Evolutionary conservation across 192 early-diverging fungal genomes (phyloP).

Genomic region (Backusella morwellensis): DNA sequence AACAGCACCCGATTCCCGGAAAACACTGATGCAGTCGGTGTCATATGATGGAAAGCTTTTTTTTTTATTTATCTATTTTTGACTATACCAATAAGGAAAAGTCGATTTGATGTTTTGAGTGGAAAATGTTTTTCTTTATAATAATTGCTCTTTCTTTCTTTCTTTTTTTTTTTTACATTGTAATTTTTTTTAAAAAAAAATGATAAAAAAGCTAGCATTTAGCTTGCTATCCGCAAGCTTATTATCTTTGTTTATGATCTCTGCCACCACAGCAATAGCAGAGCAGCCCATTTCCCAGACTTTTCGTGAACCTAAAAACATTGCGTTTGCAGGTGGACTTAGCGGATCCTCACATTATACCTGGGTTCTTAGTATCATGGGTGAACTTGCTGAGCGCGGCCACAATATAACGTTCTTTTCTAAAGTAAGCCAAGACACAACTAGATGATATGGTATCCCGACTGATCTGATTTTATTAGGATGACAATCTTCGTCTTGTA

Average conservation of each 20-base stretch:
- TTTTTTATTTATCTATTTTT: background rate
- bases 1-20: background rate
- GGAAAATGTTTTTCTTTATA: background rate
- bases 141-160: background rate
- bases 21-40: background rate
- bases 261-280: background rate
- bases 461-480: background rate
- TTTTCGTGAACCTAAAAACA: conserved; percentile 2
- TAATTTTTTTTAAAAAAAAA: background rate
- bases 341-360: background rate
- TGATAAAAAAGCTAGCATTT: background rate
- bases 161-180: background rate
- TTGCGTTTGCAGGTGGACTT: background rate
- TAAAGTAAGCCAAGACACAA: background rate
- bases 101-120: background rate
- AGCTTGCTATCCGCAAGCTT: background rate
- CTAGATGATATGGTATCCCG: background rate
- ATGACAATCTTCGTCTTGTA: background rate
- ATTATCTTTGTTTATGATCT: background rate
- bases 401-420: background rate
- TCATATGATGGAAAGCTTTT: background rate
- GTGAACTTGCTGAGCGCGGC: conserved; percentile 1
- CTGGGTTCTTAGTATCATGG: conserved; percentile 1
- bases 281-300: background rate
- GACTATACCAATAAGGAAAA: background rate